phyloP scores from a whole-genome alignment of 768 basidiomycete species.

The Crepidotus variabilis region DNA sequence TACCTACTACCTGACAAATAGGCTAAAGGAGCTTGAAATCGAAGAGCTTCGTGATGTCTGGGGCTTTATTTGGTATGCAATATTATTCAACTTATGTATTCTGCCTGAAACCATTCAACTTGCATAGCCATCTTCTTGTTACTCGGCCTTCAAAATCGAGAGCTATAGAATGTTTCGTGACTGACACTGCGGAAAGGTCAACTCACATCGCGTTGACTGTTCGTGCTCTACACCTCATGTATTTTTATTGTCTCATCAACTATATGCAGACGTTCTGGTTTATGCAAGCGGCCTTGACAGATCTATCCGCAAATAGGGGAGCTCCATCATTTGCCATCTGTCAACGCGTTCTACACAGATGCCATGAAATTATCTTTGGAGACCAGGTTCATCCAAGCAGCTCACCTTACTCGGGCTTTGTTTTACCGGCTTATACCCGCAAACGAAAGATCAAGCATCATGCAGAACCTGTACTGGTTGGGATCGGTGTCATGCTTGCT shows the following conservation, averaged over 20 bases:
- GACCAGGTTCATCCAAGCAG: slow-evolving; percentile 68
- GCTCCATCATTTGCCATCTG: slow-evolving; percentile 86
- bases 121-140: slow-evolving; percentile 82
- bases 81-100: slow-evolving; percentile 10
- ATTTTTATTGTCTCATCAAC: neutral
- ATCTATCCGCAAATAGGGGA: slow-evolving; percentile 61
- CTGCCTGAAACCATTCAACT: slow-evolving; percentile 10
- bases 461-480: slow-evolving; percentile 73
- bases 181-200: slow-evolving; percentile 83
- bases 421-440: slow-evolving; percentile 43
- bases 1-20: slow-evolving; percentile 82
- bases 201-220: slow-evolving; percentile 96
- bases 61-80: slow-evolving; percentile 79
- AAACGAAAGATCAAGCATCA: slow-evolving; percentile 71
- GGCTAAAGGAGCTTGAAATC: slow-evolving; percentile 64
- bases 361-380: slow-evolving; percentile 95
- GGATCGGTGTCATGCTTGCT: slow-evolving; percentile 79
- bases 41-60: slow-evolving; percentile 80
- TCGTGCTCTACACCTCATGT: slow-evolving; percentile 33
- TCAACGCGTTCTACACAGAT: slow-evolving; percentile 84
- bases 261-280: slow-evolving; percentile 80
- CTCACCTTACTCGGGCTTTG: slow-evolving; percentile 65
- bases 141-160: slow-evolving; percentile 89
- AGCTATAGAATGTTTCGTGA: slow-evolving; percentile 91
- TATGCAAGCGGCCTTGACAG: slow-evolving; percentile 92